Evolutionary conservation across 257 asterid genomes (phyloP).

Genomic region (Misopates orontium): DNA sequence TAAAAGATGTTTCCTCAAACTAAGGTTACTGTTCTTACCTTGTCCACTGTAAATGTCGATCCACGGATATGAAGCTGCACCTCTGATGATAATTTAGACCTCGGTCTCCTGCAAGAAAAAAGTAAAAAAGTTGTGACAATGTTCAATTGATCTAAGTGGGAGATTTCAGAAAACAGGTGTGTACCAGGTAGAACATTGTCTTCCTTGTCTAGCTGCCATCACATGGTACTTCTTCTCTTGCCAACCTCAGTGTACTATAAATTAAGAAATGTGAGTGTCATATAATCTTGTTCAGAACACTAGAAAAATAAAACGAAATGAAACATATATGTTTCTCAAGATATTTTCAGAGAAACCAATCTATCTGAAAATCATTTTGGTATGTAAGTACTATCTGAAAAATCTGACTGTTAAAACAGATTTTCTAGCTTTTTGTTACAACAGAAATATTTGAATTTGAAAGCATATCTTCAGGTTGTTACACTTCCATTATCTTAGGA

Average conservation of each 20-base stretch:
- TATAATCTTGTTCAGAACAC: not conserved
- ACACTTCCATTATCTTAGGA: not conserved
- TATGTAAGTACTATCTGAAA: no score
- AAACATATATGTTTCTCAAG: not conserved
- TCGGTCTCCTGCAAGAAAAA: slow-evolving; percentile 55
- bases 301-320: not conserved
- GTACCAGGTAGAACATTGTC: slow-evolving; percentile 42
- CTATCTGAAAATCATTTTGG: not conserved
- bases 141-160: not conserved
- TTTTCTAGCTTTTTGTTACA: no score
- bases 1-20: not conserved
- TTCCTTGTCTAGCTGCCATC: slow-evolving; percentile 45
- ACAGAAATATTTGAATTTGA: no score
- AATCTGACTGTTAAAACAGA: no score
- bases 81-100: slow-evolving; percentile 41
- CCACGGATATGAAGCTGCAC: slow-evolving; percentile 55
- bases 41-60: slow-evolving; percentile 41
- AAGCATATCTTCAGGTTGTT: no score
- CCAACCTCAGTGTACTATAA: not conserved
- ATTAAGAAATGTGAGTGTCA: not conserved
- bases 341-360: no score
- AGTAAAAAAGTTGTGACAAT: not conserved
- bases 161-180: not conserved
- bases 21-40: slow-evolving; percentile 36
- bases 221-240: slow-evolving; percentile 20